phyloP scores from a whole-genome alignment of 1,139 yeast genomes.

The Pichia sp. region DNA sequence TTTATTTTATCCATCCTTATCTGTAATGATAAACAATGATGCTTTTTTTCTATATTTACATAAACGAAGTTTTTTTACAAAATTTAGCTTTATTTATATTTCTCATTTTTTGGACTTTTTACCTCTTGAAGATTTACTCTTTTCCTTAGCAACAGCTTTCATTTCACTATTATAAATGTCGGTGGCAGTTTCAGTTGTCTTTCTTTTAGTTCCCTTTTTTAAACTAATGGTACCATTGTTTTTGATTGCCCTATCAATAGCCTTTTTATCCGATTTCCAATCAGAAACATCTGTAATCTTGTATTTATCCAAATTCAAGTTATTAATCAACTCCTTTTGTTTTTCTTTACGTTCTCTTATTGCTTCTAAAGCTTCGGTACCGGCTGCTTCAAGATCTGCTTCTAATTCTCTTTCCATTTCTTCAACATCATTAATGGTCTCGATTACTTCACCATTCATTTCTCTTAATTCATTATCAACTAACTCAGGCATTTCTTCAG shows the following conservation, averaged over 20 bases:
- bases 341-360: constrained; percentile 64
- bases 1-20: too few species aligned
- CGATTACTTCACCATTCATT: constrained; percentile 58
- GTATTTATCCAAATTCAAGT: constrained; percentile 78
- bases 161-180: constrained; percentile 76
- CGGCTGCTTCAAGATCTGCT: constrained; percentile 66
- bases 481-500: constrained; percentile 59
- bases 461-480: constrained; percentile 48
- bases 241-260: constrained; percentile 41
- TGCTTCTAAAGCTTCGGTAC: constrained; percentile 72
- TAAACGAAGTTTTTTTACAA: too few species aligned
- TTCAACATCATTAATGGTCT: constrained; percentile 34
- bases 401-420: constrained; percentile 49
- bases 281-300: constrained; percentile 75
- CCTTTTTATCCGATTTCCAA: constrained; percentile 57
- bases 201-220: constrained; percentile 57
- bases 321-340: constrained; percentile 81
- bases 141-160: constrained; percentile 25
- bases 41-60: background rate
- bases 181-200: constrained; percentile 53
- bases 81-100: too few species aligned
- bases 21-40: too few species aligned
- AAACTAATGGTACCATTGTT: constrained; percentile 61
- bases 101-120: constrained; percentile 30
- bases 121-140: constrained; percentile 22